phyloP scores from a whole-genome alignment of 345 rosid genomes.

The Populus davidiana region DNA sequence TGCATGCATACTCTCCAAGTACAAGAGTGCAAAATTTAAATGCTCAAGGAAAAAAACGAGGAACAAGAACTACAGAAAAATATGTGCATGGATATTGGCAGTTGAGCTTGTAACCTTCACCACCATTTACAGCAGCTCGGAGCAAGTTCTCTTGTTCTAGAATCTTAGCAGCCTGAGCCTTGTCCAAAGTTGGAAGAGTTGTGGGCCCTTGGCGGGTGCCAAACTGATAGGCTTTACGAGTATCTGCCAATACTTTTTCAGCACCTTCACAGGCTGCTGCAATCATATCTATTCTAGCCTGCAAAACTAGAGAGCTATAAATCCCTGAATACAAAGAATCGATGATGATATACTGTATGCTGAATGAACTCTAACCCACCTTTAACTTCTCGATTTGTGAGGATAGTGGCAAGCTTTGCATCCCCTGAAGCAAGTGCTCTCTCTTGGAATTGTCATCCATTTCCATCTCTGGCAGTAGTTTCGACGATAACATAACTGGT shows the following conservation, averaged over 20 bases:
- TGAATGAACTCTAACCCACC: conserved; percentile 32
- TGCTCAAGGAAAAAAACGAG: not conserved
- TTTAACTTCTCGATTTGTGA: conserved; percentile 74
- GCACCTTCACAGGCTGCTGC: conserved; percentile 93
- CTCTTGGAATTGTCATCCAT: conserved; percentile 69
- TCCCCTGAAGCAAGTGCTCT: conserved; percentile 84
- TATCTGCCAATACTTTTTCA: conserved; percentile 75
- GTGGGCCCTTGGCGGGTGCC: conserved; percentile 81
- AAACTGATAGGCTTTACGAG: conserved; percentile 82
- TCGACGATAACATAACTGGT: conserved; percentile 94
- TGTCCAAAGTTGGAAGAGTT: conserved; percentile 76
- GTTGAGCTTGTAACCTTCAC: conserved; percentile 51
- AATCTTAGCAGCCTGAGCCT: conserved; percentile 81
- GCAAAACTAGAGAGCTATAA: conserved; percentile 23
- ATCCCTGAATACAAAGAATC: not conserved
- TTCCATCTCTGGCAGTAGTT: conserved; percentile 94
- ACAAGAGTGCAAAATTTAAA: conserved; percentile 6
- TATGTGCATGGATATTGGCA: not conserved
- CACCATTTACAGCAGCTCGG: conserved; percentile 71
- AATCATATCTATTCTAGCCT: conserved; percentile 85
- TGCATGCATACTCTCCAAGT: not conserved
- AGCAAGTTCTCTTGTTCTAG: conserved; percentile 79
- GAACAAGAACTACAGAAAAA: not conserved
- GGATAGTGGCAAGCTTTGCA: conserved; percentile 71
- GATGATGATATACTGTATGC: not conserved